Conservation (phyloP, 108 stramenopile genomes). For the Nannochloropsis granulata region DNA sequence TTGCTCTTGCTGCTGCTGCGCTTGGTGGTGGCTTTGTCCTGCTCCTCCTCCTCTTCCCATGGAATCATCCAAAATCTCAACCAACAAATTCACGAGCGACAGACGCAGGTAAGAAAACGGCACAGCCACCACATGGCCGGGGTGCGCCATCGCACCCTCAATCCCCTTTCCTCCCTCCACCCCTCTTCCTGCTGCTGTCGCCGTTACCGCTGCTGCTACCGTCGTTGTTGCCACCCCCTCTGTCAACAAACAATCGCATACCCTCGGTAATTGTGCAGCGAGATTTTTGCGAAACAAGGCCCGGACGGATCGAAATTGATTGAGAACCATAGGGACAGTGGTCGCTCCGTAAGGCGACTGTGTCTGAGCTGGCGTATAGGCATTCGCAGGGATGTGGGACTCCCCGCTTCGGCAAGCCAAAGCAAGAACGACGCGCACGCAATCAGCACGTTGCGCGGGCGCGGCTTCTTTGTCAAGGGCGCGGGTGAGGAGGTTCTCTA, state of each 20-base stretch:
- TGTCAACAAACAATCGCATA: neutral
- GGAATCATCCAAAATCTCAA: slow-evolving; percentile 16
- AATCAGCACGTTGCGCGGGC: slow-evolving; percentile 10
- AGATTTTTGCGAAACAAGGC: neutral
- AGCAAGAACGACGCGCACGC: slow-evolving; percentile 5
- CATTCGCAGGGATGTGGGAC: neutral
- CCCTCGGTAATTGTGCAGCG: neutral
- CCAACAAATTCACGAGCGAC: slow-evolving; percentile 20
- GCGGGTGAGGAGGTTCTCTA: slow-evolving; percentile 18
- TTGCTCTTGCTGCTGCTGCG: neutral
- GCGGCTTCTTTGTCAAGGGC: neutral
- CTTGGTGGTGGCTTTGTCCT: neutral
- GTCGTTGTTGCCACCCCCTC: neutral
- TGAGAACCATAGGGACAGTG: neutral
- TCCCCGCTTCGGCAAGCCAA: neutral
- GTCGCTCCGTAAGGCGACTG: neutral
- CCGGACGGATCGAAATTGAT: neutral
- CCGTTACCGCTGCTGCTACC: neutral
- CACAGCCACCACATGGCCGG: slow-evolving; percentile 24
- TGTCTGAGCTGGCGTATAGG: neutral
- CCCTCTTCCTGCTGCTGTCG: neutral
- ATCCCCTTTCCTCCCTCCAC: neutral
- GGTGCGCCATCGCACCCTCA: slow-evolving; percentile 24
- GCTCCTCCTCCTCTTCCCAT: neutral
- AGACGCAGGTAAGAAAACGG: slow-evolving; percentile 32